Percentiles rank a stretch among this genome's conserved stretches.
These are phyloP conservation scores for Podospora pseudopauciseta DNA, from an alignment of 495 filamentous ascomycete species.

Conservation along the genomic window DNA sequence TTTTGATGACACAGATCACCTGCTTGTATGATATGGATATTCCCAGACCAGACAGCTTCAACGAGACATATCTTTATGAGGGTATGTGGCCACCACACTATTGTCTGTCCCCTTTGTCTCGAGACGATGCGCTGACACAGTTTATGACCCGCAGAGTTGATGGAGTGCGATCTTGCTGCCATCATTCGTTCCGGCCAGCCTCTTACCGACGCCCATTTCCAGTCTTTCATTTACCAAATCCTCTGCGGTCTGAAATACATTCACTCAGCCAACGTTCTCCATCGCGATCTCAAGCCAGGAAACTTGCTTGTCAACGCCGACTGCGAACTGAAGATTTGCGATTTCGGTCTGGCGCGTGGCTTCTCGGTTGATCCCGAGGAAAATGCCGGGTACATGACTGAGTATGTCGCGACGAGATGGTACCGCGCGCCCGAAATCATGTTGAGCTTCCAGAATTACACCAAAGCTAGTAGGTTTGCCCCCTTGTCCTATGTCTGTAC, in stretches of 20 bases:
- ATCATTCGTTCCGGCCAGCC: conserved; percentile 96
- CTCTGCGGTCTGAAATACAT: conserved; percentile 97
- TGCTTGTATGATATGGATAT: conserved; percentile 99
- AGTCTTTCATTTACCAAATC: conserved; percentile 93
- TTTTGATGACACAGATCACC: conserved; percentile 65
- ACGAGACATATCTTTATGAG: conserved; percentile 98
- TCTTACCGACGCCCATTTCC: conserved; percentile 93
- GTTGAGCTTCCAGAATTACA: conserved; percentile 99
- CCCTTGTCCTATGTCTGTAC: not conserved
- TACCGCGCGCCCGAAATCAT: conserved; percentile 99
- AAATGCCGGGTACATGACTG: conserved; percentile 99
- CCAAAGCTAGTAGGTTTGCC: conserved; percentile 84
- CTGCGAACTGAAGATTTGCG: conserved; percentile 98
- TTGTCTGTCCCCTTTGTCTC: not conserved
- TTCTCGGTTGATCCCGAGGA: conserved; percentile 97
- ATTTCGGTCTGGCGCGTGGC: conserved; percentile 93
- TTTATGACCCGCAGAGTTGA: conserved; percentile 65
- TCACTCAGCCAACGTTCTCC: conserved; percentile 95
- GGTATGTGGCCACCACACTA: conserved; percentile 50
- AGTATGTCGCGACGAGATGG: conserved; percentile 98
- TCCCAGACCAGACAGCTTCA: conserved; percentile 95
- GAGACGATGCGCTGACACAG: conserved; percentile 13
- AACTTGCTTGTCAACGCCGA: conserved; percentile 97
- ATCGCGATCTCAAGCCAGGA: conserved; percentile 94
- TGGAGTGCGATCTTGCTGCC: conserved; percentile 98